phyloP scores from a whole-genome alignment of 2,329 filamentous ascomycete species.

The Aureobasidium mangrovei region DNA sequence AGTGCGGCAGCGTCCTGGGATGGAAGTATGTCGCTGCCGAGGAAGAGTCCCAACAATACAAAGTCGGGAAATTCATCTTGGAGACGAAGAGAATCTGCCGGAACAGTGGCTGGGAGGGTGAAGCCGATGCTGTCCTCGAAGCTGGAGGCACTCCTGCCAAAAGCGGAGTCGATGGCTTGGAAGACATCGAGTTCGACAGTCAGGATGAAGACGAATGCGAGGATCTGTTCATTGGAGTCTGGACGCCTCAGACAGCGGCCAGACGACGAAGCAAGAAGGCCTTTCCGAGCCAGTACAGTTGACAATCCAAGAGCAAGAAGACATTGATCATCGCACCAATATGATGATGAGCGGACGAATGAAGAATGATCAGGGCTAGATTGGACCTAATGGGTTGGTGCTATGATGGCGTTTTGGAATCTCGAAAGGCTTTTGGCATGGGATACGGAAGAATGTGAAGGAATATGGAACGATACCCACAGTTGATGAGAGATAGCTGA shows the following conservation, averaged over 20 bases:
- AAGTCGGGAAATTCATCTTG: constrained; percentile 58
- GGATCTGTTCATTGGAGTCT: constrained; percentile 54
- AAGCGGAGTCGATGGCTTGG: constrained; percentile 13
- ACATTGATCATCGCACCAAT: background rate
- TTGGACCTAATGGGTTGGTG: too few relatives aligned
- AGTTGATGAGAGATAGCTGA: too few relatives aligned
- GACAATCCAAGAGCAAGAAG: background rate
- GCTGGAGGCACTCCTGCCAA: constrained; percentile 10
- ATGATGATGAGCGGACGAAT: background rate
- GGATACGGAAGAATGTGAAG: too few relatives aligned
- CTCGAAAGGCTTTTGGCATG: too few relatives aligned
- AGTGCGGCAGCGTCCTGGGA: constrained; percentile 49
- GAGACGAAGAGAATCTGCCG: constrained; percentile 49
- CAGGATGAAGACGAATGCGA: constrained; percentile 61
- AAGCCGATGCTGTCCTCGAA: constrained; percentile 21
- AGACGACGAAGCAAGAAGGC: constrained; percentile 33
- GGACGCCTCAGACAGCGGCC: constrained; percentile 47
- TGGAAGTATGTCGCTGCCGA: constrained; percentile 59
- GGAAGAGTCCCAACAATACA: constrained; percentile 53
- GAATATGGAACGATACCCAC: too few relatives aligned
- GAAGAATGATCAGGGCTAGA: too few relatives aligned
- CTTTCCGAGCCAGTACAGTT: constrained; percentile 16
- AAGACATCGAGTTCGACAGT: constrained; percentile 51
- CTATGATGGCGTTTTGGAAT: too few relatives aligned
- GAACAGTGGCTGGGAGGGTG: constrained; percentile 44